Evolutionary conservation across 2,329 filamentous ascomycete genomes (phyloP).

Genomic region (Penicillium sp.): DNA sequence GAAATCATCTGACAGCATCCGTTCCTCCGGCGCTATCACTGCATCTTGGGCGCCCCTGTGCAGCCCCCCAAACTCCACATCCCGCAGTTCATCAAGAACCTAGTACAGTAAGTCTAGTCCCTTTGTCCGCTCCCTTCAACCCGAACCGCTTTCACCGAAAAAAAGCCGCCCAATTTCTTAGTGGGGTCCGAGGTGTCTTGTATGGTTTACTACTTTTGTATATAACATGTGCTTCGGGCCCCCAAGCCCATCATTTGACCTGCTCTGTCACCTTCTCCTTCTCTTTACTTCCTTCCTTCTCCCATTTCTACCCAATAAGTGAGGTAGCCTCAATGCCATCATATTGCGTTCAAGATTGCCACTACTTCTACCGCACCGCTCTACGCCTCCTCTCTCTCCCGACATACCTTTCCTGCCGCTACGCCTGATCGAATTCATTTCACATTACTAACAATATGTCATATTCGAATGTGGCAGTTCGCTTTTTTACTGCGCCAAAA

Average conservation of each 20-base stretch:
- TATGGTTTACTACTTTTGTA: neutral
- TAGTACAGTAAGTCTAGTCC: conserved; percentile 11
- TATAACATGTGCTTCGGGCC: conserved; percentile 4
- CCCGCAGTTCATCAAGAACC: neutral
- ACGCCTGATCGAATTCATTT: conserved; percentile 49
- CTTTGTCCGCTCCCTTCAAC: conserved; percentile 18
- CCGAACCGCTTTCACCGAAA: conserved; percentile 12
- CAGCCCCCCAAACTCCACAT: neutral
- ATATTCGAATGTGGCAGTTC: conserved; percentile 63
- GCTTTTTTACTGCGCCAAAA: conserved; percentile 69
- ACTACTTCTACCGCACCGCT: conserved; percentile 90
- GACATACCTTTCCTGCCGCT: conserved; percentile 74
- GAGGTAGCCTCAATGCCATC: conserved; percentile 67
- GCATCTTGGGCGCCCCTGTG: conserved; percentile 2
- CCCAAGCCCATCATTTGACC: neutral
- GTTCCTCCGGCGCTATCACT: conserved; percentile 34
- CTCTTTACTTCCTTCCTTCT: neutral
- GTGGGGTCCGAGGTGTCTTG: neutral
- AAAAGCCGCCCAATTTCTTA: neutral
- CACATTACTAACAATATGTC: conserved; percentile 56
- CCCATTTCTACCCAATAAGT: conserved; percentile 9
- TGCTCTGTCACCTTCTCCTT: neutral
- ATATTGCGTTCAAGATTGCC: conserved; percentile 82
- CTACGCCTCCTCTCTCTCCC: conserved; percentile 81
- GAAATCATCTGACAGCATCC: conserved; percentile 26